Evolutionary conservation across 805 yeast genomes (phyloP).

Genomic region (Monosporozyma aerobia): DNA sequence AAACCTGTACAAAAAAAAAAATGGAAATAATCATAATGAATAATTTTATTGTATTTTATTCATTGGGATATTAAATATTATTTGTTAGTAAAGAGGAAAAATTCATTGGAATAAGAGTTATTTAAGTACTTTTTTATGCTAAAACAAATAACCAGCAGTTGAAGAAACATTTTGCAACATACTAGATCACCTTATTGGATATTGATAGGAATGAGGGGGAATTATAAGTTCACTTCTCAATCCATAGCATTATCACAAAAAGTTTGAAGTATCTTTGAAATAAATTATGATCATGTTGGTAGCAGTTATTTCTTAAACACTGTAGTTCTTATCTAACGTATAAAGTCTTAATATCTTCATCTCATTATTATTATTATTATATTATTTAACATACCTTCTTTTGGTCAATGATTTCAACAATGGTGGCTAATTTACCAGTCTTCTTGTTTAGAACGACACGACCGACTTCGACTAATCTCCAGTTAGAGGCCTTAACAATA

Average conservation of each 20-base stretch:
- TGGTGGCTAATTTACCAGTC: constrained; percentile 84
- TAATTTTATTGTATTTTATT: neutral
- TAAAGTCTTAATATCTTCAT: no score
- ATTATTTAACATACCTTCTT: constrained; percentile 69
- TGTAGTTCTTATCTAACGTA: no score
- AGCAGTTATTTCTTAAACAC: no score
- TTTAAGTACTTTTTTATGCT: no score
- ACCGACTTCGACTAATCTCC: constrained; percentile 99
- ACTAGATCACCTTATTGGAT: no score
- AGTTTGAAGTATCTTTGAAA: no score
- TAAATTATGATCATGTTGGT: no score
- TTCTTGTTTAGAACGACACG: constrained; percentile 92
- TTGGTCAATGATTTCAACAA: constrained; percentile 98
- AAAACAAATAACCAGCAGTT: no score
- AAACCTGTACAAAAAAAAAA: constrained; percentile 42
- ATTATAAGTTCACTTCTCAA: no score
- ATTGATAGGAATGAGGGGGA: no score
- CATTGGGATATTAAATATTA: neutral
- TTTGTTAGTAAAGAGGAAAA: constrained; percentile 2
- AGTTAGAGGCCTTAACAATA: constrained; percentile 91
- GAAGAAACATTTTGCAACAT: no score
- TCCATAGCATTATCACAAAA: no score
- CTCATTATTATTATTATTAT: neutral
- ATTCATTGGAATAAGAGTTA: neutral
- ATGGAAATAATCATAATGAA: constrained; percentile 5